Evolutionary conservation across 306 rosid genomes (phyloP), one percentile per base, ranked within the genome.

Genomic region (Malus domestica): DNA sequence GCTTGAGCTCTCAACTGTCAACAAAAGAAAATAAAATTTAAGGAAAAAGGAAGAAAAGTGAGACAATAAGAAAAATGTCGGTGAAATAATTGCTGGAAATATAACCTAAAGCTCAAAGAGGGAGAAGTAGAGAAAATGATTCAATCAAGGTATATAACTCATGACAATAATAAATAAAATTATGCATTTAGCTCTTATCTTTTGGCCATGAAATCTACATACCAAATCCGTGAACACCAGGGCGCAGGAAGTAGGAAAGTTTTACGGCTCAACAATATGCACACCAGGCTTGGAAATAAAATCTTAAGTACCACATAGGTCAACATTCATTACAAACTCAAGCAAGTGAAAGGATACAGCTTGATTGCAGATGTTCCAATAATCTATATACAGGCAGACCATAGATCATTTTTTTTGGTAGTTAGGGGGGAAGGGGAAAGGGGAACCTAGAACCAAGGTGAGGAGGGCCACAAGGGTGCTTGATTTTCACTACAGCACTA

Each of bases 1-100:
- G 86, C 81, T 68, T 89, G 82, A 75, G 80, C 74, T 81, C 89
- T 90, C 61, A 85, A 76, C 99, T 95, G 91, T 79, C 80, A 85
- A 76, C n/a, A 81, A 71, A 68, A 76, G 25, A 86, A 77, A 35
- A 25, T 78, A 75, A 69, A 77, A 30, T 79, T 57, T 68, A 73
- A 65, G 44, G 51, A 59, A 35, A 40, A 67, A 52, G 29, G 68
- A 20, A 51, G 58, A 81, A 33, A 29, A 63, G 30, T 16, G 29
- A 74, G 4, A 32, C 3, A 35, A 42, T 32, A 42, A 78, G 15
- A 59, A 14, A n/a, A 44, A 33, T 33, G 13, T 25, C 32, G 8
- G 13, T 20, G 13, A 58, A 61, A 61, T 61, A 16, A 61, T 33
- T 61, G 66, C 22, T 4, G 7, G 27, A 14, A 27, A 10, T 33